Evolutionary conservation across 805 yeast genomes (phyloP), one percentile per base, ranked within the genome.

Genomic region (Sugiyamaella floridensis): DNA sequence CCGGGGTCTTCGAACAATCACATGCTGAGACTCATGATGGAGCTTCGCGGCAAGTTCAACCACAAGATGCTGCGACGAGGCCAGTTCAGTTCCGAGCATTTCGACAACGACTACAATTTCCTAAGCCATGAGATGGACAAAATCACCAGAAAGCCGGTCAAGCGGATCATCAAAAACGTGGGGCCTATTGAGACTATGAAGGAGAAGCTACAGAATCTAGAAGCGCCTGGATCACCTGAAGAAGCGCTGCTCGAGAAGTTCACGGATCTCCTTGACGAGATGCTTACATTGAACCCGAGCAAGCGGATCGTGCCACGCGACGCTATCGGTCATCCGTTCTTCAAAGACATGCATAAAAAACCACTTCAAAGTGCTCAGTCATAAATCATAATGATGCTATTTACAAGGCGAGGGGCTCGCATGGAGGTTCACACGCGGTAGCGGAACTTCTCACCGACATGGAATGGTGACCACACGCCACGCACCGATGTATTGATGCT

Each of bases 401-500:
- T 40, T 42, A 48, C 47, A 42, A 41, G n/a, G n/a, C n/a, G n/a
- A n/a, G 40, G 20, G 5, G 3, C 8, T 16, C 20, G 14, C 11
- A 26, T 32, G 48, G 28, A 22, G 28, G 20, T 18, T 64, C 67
- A 77, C 41, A 78, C 68, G 62, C 71, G 75, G 67, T 72, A 74
- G 64, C 84, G 75, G 55, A 66, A 72, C 40, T 69, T 66, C 57
- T 79, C 76, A 52, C 76, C 80, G 48, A 79, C 84, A 65, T 90
- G 97, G 74, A 92, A 76, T 54, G 99, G 99, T 45, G 97, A 89
- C 99, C 99, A 93, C 47, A 93, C 77, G 64, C 99, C 99, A 76
- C 99, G 85, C 15, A 92, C 89, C 52, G 95, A 82, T 51, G 78
- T 79, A 67, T 92, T 93, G 56, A 78, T 70, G 43, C 95, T 84